A percentile compares a stretch with the other conserved stretches of the same genome.
Conservation (phyloP, 768 basidiomycete species). For the Gloeophyllum trabeum region DNA sequence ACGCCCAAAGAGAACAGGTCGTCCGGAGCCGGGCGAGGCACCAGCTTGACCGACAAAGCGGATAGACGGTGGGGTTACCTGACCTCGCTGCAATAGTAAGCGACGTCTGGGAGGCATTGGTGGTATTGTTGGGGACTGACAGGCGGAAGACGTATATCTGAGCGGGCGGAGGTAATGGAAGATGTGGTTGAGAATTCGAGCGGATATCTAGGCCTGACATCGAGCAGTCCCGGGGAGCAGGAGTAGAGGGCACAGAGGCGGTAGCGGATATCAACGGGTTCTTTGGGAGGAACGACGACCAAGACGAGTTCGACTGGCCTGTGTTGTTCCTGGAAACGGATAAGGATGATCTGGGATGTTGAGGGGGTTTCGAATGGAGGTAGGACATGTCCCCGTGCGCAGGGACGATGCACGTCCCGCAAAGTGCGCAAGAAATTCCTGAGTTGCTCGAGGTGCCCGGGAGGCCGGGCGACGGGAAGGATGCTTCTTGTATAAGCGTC, state of each 20-base stretch:
- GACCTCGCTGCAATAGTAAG: constrained; percentile 12
- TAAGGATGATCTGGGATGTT: constrained; percentile 20
- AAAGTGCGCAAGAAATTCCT: constrained; percentile 70
- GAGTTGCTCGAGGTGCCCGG: constrained; percentile 32
- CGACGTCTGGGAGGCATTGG: no score
- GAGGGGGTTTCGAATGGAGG: constrained; percentile 16
- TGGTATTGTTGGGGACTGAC: constrained; percentile 18
- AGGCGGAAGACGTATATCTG: constrained; percentile 65
- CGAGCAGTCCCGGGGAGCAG: no score
- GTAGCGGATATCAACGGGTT: constrained; percentile 51
- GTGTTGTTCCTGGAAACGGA: constrained; percentile 16
- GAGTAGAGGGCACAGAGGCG: constrained; percentile 22
- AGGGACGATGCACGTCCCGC: constrained; percentile 47
- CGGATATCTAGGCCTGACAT: no score
- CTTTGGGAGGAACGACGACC: constrained; percentile 51
- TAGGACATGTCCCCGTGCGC: constrained; percentile 16
- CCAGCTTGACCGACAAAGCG: constrained; percentile 79
- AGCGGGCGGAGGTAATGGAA: constrained; percentile 21
- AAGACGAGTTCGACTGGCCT: constrained; percentile 31
- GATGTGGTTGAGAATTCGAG: no score
- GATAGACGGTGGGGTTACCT: constrained; percentile 38
- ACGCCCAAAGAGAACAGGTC: constrained; percentile 88
- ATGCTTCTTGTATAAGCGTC: constrained; percentile 45
- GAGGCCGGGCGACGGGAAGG: constrained; percentile 26
- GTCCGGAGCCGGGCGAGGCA: constrained; percentile 72